These are phyloP conservation scores for Aspergillus neotritici DNA, from an alignment of 2,329 filamentous ascomycete species.

Conservation along the genomic window DNA sequence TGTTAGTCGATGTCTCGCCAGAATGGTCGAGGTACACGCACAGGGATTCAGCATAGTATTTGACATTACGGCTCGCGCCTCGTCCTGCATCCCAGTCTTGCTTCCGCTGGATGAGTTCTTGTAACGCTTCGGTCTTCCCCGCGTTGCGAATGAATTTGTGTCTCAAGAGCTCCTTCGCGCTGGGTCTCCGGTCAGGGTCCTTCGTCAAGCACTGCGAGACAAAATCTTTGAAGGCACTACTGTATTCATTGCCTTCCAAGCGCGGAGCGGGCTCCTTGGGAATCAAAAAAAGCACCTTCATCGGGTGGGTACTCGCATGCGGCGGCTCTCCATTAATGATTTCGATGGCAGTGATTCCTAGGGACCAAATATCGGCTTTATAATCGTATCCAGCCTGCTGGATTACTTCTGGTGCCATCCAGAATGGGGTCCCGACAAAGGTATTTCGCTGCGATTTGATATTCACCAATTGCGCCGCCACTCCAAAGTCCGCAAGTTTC, in stretches of 20 bases:
- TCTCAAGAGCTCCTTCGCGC: conserved; percentile 77
- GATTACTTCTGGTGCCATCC: conserved; percentile 95
- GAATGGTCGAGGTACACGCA: conserved; percentile 28
- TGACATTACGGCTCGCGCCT: conserved; percentile 62
- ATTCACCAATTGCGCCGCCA: conserved; percentile 91
- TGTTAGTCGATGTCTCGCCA: conserved; percentile 13
- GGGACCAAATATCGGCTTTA: conserved; percentile 89
- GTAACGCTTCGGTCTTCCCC: conserved; percentile 79
- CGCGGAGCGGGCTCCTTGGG: conserved; percentile 81
- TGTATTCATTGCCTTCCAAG: conserved; percentile 74
- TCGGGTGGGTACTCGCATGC: conserved; percentile 76
- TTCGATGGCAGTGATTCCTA: conserved; percentile 88
- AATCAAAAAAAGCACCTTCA: conserved; percentile 90
- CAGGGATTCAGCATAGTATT: conserved; percentile 92
- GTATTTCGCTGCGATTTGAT: conserved; percentile 97
- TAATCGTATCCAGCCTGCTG: conserved; percentile 79
- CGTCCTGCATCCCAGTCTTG: conserved; percentile 75
- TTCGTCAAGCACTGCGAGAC: conserved; percentile 86
- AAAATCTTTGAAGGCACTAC: conserved; percentile 90
- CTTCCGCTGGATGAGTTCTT: conserved; percentile 75
- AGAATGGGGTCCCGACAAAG: conserved; percentile 94
- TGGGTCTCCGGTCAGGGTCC: conserved; percentile 76
- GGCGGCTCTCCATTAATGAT: conserved; percentile 86
- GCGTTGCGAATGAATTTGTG: conserved; percentile 84
- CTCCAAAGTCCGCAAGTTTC: conserved; percentile 94